Evolutionary conservation across 1,139 yeast species (phyloP).

Genomic region (Arxiozyma heterogenica): DNA sequence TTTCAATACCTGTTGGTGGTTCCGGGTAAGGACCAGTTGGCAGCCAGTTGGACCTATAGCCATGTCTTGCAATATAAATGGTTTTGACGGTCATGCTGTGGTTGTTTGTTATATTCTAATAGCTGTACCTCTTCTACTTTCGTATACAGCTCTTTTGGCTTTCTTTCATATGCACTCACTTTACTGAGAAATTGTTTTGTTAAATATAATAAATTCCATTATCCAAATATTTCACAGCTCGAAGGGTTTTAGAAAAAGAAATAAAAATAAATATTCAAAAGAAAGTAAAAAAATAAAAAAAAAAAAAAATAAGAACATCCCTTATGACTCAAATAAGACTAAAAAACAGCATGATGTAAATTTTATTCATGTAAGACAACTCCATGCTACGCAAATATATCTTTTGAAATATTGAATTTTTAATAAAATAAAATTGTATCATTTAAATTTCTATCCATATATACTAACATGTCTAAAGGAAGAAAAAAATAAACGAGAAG

Average conservation of each 20-base stretch:
- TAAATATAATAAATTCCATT: too few species aligned
- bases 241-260: too few species aligned
- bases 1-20: constrained; percentile 73
- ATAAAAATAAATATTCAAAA: too few species aligned
- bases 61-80: constrained; percentile 48
- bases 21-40: constrained; percentile 65
- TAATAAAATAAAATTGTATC: background rate
- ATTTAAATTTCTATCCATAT: background rate
- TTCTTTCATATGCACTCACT: background rate
- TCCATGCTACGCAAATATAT: background rate
- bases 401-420: too few species aligned
- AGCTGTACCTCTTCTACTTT: background rate
- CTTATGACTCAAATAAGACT: background rate
- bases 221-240: too few species aligned
- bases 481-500: background rate
- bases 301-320: background rate
- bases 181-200: background rate
- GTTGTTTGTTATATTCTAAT: background rate
- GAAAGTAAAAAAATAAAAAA: too few species aligned
- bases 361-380: too few species aligned
- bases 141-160: too few species aligned
- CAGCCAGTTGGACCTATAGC: constrained; percentile 76
- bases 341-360: too few species aligned
- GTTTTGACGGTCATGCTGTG: constrained; percentile 31
- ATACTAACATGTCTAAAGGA: background rate